phyloP scores from a whole-genome alignment of 2,329 filamentous ascomycete genomes.

The Septoria linicola region DNA sequence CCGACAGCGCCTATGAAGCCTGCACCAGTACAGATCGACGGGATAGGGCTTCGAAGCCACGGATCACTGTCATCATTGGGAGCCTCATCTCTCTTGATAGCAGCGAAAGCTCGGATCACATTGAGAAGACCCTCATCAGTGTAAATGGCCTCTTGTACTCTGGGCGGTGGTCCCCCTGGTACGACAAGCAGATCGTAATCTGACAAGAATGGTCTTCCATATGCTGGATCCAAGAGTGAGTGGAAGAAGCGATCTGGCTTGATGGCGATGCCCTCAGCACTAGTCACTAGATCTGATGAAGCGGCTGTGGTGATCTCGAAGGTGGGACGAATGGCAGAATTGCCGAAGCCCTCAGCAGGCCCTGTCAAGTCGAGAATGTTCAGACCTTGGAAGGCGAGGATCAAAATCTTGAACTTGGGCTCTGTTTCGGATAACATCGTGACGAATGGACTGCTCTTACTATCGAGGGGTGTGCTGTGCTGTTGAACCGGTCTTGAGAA shows the following conservation, averaged over 20 bases:
- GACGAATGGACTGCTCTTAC: too few species aligned
- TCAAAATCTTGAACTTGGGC: constrained; percentile 9
- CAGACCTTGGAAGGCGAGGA: constrained; percentile 17
- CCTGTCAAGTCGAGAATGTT: constrained; percentile 23
- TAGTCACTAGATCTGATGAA: constrained; percentile 4
- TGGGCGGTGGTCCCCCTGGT: constrained; percentile 5
- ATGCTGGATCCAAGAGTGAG: background rate
- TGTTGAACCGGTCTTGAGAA: too few species aligned
- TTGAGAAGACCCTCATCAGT: constrained; percentile 5
- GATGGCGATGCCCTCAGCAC: constrained; percentile 15
- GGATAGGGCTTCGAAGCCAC: background rate
- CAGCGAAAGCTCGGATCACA: constrained; percentile 11
- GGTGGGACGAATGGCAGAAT: constrained; percentile 1
- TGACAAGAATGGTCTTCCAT: background rate
- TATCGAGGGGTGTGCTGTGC: too few species aligned
- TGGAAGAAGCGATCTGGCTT: constrained; percentile 7
- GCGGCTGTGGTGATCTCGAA: constrained; percentile 14
- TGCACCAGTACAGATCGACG: constrained; percentile 22
- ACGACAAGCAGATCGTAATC: constrained; percentile 17
- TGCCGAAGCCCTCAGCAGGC: constrained; percentile 21
- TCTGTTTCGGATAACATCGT: background rate
- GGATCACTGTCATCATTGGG: background rate
- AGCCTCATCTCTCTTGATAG: background rate
- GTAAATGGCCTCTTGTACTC: constrained; percentile 12
- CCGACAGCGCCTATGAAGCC: constrained; percentile 10